Conservation (phyloP, 1,284 basidiomycete genomes). For the Cerrena zonata region DNA sequence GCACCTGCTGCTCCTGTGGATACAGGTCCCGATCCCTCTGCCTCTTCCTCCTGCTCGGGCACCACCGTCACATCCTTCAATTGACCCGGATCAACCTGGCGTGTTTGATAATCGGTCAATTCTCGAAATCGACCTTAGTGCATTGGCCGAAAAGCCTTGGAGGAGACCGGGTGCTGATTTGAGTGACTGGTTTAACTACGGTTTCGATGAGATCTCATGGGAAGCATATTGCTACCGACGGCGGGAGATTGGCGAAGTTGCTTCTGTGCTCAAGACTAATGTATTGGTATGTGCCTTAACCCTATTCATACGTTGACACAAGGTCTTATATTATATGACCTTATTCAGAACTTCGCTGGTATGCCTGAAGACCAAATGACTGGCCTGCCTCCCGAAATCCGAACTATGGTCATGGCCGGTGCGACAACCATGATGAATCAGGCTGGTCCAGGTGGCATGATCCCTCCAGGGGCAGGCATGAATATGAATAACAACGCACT, state of each 20-base stretch:
- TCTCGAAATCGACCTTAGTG: slow-evolving; percentile 81
- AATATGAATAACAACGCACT: slow-evolving; percentile 31
- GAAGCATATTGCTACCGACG: slow-evolving; percentile 85
- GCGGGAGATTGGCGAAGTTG: slow-evolving; percentile 74
- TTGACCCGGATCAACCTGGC: slow-evolving; percentile 65
- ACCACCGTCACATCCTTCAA: slow-evolving; percentile 68
- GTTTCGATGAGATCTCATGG: slow-evolving; percentile 96
- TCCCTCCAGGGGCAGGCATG: slow-evolving; percentile 36
- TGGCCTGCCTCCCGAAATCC: slow-evolving; percentile 68
- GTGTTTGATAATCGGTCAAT: slow-evolving; percentile 76
- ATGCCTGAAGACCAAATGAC: slow-evolving; percentile 76
- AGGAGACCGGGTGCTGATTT: slow-evolving; percentile 87
- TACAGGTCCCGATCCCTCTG: slow-evolving; percentile 51
- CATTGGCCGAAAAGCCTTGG: slow-evolving; percentile 88
- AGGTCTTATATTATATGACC: slow-evolving; percentile 1
- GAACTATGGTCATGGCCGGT: slow-evolving; percentile 77
- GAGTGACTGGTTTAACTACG: slow-evolving; percentile 99
- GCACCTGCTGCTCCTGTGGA: slow-evolving; percentile 18
- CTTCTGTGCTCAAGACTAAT: slow-evolving; percentile 70
- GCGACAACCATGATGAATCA: slow-evolving; percentile 69
- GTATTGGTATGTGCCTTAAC: slow-evolving; percentile 55
- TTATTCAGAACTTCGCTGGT: slow-evolving; percentile 64
- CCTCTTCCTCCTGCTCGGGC: slow-evolving; percentile 59
- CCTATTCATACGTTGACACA: neutral
- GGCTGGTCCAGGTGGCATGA: slow-evolving; percentile 51